phyloP scores from a whole-genome alignment of 768 basidiomycete genomes.

The Aureoboletus auriporus region DNA sequence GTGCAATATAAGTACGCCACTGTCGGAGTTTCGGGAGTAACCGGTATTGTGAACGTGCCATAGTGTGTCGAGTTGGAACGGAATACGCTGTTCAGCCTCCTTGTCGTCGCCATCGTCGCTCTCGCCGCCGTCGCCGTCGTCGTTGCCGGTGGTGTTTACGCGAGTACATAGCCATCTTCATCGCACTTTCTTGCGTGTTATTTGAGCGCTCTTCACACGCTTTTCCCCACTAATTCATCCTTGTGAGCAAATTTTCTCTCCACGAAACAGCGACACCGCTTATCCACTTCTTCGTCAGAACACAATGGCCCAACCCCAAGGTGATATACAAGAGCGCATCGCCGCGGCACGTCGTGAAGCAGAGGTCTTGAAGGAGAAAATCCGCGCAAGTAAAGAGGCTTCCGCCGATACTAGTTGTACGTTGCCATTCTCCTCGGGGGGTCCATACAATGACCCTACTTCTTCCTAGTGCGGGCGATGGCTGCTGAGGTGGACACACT shows the following conservation, averaged over 20 bases:
- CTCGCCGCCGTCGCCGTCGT: conserved; percentile 2
- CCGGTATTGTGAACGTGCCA: conserved; percentile 18
- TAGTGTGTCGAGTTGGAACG: conserved; percentile 7
- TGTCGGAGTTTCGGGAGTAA: conserved; percentile 29
- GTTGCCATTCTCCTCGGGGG: conserved; percentile 31
- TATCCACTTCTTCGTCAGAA: conserved; percentile 3
- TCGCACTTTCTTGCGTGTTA: conserved; percentile 11
- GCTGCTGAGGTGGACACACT: conserved; percentile 94
- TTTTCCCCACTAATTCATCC: conserved; percentile 18
- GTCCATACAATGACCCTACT: conserved; percentile 13
- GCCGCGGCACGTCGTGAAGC: conserved; percentile 96
- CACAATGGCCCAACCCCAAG: conserved; percentile 73
- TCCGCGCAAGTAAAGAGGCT: conserved; percentile 91
- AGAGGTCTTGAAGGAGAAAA: conserved; percentile 97
- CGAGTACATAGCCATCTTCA: conserved; percentile 8
- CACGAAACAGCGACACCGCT: conserved; percentile 7
- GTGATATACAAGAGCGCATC: conserved; percentile 88
- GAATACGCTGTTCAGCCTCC: conserved; percentile 10
- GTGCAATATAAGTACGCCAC: conserved; percentile 12
- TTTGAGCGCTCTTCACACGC: conserved; percentile 25
- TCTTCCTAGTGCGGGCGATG: conserved; percentile 86
- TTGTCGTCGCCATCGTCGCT: conserved; percentile 6
- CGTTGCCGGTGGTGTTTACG: conserved; percentile 8
- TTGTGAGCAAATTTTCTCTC: conserved; percentile 28
- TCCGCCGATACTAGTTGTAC: conserved; percentile 96